Percentiles rank a stretch among this genome's conserved stretches.
Conservation (phyloP, 1,284 basidiomycete species). For the Pseudomicrostroma phylloplanum region DNA sequence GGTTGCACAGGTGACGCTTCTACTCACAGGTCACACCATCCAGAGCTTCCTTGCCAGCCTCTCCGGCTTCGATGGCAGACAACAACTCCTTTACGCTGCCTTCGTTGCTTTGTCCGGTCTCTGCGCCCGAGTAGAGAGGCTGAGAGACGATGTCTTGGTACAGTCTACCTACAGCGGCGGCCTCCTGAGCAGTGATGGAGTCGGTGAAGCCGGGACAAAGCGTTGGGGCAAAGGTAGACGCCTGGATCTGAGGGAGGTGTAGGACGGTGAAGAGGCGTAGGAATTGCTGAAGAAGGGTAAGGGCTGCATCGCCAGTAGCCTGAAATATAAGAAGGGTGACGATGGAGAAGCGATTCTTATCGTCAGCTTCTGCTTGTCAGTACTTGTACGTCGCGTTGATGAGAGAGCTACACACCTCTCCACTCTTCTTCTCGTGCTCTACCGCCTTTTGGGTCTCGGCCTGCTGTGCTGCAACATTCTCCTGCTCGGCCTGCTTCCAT, state of each 20-base stretch:
- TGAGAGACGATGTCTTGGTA: background rate
- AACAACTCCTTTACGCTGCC: background rate
- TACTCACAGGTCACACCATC: no score
- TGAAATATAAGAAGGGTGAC: background rate
- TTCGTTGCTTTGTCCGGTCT: background rate
- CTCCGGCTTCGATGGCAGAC: background rate
- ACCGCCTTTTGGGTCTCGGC: background rate
- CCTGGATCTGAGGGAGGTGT: background rate
- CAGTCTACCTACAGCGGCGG: background rate
- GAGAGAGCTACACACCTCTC: no score
- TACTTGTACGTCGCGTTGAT: background rate
- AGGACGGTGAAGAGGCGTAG: conserved; percentile 6
- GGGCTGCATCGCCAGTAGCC: background rate
- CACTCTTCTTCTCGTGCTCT: no score
- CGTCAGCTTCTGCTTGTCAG: background rate
- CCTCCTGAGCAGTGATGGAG: background rate
- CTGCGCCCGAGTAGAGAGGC: background rate
- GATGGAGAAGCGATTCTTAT: no score
- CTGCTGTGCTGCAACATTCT: background rate
- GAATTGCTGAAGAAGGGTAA: conserved; percentile 2
- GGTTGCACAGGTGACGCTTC: no score
- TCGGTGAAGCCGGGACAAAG: background rate
- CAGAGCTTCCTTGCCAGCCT: background rate
- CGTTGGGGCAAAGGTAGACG: background rate
- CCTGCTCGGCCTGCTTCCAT: background rate